phyloP scores from a whole-genome alignment of 805 yeast genomes.

The Danielia reshetovae region DNA sequence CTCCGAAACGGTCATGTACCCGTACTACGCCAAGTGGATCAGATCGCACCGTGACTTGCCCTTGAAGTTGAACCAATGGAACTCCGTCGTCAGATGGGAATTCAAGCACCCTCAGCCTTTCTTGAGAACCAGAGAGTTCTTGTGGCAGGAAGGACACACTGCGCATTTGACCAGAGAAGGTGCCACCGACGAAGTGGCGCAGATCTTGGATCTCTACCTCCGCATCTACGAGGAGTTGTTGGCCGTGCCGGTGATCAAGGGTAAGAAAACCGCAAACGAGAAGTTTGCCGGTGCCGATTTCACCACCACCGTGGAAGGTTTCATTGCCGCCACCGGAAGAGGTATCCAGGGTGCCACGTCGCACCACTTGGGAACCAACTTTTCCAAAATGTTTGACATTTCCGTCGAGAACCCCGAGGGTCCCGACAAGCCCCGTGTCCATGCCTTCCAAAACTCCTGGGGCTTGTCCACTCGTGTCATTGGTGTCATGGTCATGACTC shows the following conservation, averaged over 20 bases:
- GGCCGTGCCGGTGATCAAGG: conserved; percentile 96
- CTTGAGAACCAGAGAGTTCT: conserved; percentile 95
- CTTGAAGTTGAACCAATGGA: conserved; percentile 96
- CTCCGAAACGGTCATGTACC: conserved; percentile 99
- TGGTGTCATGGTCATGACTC: conserved; percentile 99
- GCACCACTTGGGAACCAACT: conserved; percentile 96
- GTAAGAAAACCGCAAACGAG: conserved; percentile 94
- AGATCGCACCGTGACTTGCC: conserved; percentile 98
- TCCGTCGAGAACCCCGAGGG: conserved; percentile 95
- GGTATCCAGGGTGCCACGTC: conserved; percentile 99
- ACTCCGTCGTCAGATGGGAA: conserved; percentile 99
- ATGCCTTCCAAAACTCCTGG: conserved; percentile 98
- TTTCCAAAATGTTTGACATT: conserved; percentile 97
- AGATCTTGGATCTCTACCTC: conserved; percentile 82
- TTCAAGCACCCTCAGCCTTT: conserved; percentile 99
- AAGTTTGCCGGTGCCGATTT: conserved; percentile 97
- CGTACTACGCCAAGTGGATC: conserved; percentile 98
- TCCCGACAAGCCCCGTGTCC: conserved; percentile 76
- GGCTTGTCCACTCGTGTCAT: conserved; percentile 97
- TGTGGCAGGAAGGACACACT: conserved; percentile 99
- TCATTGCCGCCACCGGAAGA: conserved; percentile 97
- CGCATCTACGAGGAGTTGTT: conserved; percentile 83
- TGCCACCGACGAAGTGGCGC: conserved; percentile 78
- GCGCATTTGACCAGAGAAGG: conserved; percentile 84
- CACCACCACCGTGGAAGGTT: conserved; percentile 96